Evolutionary conservation across 768 basidiomycete genomes (phyloP).

Genomic region (Galerina marginata): DNA sequence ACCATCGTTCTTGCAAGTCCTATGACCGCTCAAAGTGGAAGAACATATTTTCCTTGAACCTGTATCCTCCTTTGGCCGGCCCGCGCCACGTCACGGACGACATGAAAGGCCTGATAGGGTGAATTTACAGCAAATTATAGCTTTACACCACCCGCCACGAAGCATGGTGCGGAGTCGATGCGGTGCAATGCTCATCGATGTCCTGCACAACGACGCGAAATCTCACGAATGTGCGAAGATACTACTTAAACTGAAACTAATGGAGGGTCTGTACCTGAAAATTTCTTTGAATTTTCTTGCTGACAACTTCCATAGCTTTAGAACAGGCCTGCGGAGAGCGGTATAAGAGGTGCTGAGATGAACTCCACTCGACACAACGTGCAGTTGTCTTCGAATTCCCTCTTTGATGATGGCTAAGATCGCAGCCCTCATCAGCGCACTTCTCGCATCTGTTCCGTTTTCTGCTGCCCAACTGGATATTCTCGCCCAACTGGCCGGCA

Average conservation of each 20-base stretch:
- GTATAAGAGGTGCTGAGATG: conserved; percentile 9
- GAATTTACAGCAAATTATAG: conserved; percentile 7
- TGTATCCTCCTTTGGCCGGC: background rate
- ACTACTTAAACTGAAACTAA: conserved; percentile 6
- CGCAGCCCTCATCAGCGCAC: conserved; percentile 6
- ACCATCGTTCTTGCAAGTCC: background rate
- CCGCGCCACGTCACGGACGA: conserved; percentile 13
- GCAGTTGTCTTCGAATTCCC: background rate
- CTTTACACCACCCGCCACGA: background rate
- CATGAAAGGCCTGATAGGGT: background rate
- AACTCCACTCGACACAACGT: background rate
- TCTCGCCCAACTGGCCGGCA: conserved; percentile 45
- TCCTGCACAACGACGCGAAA: background rate
- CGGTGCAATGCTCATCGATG: conserved; percentile 4
- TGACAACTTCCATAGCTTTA: conserved; percentile 4
- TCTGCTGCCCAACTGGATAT: conserved; percentile 21
- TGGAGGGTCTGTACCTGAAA: background rate
- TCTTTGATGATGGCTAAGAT: conserved; percentile 15
- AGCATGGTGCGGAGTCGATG: conserved; percentile 11
- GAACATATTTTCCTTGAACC: background rate
- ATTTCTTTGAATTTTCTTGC: conserved; percentile 1
- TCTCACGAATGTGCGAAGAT: conserved; percentile 28
- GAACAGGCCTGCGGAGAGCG: background rate
- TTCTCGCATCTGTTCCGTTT: conserved; percentile 14
- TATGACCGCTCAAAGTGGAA: conserved; percentile 1